Conservation (phyloP, 352 stramenopile species). For the Thalassiosira hispida region DNA sequence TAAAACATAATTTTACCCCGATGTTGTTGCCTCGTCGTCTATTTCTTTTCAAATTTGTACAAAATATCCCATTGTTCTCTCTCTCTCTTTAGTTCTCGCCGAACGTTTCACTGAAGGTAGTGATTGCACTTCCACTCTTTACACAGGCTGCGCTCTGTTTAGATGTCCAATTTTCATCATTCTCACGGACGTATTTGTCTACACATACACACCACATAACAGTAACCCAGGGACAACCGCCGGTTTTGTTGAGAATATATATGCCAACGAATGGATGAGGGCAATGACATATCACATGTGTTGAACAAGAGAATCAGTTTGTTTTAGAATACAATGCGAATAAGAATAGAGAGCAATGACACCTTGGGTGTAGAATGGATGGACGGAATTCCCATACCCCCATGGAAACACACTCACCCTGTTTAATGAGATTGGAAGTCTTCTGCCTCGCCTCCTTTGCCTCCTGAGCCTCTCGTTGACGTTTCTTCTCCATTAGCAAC, state of each 20-base stretch:
- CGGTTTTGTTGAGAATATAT: not conserved
- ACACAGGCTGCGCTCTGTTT: conserved; percentile 64
- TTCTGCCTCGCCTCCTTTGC: conserved; percentile 57
- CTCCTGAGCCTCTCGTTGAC: conserved; percentile 48
- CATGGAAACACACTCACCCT: conserved; percentile 30
- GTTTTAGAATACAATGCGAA: too few relatives aligned
- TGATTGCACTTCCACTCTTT: conserved; percentile 68
- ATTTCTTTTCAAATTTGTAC: not conserved
- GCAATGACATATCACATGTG: too few relatives aligned
- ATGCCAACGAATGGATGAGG: too few relatives aligned
- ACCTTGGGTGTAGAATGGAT: not conserved
- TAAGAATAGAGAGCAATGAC: not conserved
- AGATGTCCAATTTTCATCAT: conserved; percentile 77
- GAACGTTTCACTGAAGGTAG: conserved; percentile 73
- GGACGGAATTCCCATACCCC: not conserved
- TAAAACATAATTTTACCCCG: not conserved
- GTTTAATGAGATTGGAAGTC: conserved; percentile 51
- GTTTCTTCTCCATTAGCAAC: conserved; percentile 69
- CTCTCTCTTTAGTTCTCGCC: conserved; percentile 57
- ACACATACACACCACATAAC: not conserved
- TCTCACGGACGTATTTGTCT: conserved; percentile 74
- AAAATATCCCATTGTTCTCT: too few relatives aligned
- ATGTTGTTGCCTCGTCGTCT: not conserved
- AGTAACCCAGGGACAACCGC: not conserved
- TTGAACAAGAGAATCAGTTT: too few relatives aligned